Evolutionary conservation across 179 eudicot species (phyloP), one percentile per base, ranked within the genome.

Genomic region (Vitellaria paradoxa): DNA sequence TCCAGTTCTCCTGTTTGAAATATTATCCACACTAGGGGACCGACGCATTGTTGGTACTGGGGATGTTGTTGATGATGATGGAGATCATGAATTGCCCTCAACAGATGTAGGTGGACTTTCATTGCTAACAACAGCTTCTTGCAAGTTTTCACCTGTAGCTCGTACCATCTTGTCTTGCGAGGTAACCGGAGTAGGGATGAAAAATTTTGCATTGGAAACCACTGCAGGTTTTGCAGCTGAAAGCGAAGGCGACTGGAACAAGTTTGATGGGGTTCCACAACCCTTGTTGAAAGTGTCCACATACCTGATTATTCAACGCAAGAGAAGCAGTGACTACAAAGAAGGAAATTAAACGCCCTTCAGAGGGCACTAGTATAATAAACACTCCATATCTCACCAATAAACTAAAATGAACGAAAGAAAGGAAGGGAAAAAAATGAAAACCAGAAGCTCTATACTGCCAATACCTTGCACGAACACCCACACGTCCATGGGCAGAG

Each of bases 281-380:
- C 97, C 95, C 84, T 89, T 83, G 87, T 93, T 93, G 81, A 90
- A 93, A 53, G 97, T 90, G 82, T 93, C 98, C 60, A 93, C 98
- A 57, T 93, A 93, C 91, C 97, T 92, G 86, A n/a, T 17, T 18
- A 70, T 21, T 26, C n/a, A 70, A 50, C 23, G 40, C 53, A 77
- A 70, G 23, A 40, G 56, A 50, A 10, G 9, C 62, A 37, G 0
- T n/a, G 15, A 37, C 26, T 18, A 9, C 23, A 37, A 30, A 17
- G 18, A 42, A 67, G 52, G 52, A 67, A 65, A 24, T 26, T n/a
- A 26, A 65, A 65, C 7, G 46, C 71, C 18, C 49, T 14, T 7
- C 24, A 7, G 21, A 45, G 13, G 11, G 52, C 26, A 14, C 71
- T n/a, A n/a, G n/a, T n/a, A 67, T 11, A 17, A 67, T 15, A 17